Conservation (phyloP, 768 basidiomycete genomes). For the Cyclocybe cylindracea region DNA sequence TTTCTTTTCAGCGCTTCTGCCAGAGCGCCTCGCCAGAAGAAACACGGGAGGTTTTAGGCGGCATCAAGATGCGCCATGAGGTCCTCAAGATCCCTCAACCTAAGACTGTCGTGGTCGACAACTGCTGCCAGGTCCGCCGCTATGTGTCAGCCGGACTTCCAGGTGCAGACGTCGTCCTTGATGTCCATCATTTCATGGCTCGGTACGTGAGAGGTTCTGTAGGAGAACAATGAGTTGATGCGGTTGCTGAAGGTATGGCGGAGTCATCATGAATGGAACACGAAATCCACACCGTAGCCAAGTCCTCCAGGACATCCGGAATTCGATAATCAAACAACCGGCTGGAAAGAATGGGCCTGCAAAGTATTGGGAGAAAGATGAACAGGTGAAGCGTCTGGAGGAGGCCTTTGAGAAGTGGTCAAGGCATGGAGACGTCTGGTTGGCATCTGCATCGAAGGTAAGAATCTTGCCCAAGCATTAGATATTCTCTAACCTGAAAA, state of each 20-base stretch:
- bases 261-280: neutral
- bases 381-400: neutral
- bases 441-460: slow-evolving; percentile 4
- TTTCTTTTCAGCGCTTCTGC: slow-evolving; percentile 1
- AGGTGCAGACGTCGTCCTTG: neutral
- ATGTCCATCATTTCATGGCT: slow-evolving; percentile 8
- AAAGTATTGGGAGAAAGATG: slow-evolving; percentile 4
- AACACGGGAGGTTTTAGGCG: neutral
- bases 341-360: neutral
- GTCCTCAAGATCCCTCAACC: neutral
- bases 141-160: neutral
- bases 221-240: too few species aligned
- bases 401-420: slow-evolving; percentile 2
- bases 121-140: slow-evolving; percentile 4
- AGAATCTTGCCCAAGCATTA: too few species aligned
- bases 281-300: neutral
- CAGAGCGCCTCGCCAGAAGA: slow-evolving; percentile 2
- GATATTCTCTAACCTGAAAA: too few species aligned
- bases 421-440: neutral
- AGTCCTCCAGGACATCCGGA: slow-evolving; percentile 1
- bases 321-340: neutral
- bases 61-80: too few species aligned
- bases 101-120: neutral
- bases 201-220: neutral
- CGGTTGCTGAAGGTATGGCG: slow-evolving; percentile 2